A percentile compares a stretch with the other conserved stretches of the same genome.
Evolutionary conservation across 73 alveolate genomes (phyloP).

Genomic region (Urostyla sp.): DNA sequence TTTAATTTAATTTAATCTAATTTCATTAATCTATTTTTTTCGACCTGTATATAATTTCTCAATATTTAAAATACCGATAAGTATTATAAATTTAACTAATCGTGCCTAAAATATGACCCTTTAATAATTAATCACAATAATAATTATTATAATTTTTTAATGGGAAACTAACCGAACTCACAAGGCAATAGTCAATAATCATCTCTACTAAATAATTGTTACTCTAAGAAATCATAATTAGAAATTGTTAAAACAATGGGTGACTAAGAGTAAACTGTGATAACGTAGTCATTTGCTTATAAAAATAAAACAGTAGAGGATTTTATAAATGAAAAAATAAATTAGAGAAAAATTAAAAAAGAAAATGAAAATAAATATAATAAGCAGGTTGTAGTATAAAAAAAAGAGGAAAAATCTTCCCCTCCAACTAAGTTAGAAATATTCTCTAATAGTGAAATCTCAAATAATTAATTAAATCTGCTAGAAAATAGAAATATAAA

Average conservation of each 20-base stretch:
- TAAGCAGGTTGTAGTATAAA: background rate
- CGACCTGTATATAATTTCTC: too few relatives aligned
- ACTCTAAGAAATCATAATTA: slow-evolving; percentile 9
- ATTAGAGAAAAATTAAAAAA: background rate
- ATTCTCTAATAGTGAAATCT: background rate
- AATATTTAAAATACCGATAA: background rate
- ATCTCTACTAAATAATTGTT: slow-evolving; percentile 32
- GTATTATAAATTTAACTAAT: background rate
- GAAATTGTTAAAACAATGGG: background rate
- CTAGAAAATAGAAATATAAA: background rate
- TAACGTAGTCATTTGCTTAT: background rate
- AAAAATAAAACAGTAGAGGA: background rate
- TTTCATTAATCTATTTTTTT: too few relatives aligned
- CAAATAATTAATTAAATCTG: background rate
- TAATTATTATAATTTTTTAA: background rate
- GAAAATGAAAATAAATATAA: background rate
- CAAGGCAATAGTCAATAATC: too few relatives aligned
- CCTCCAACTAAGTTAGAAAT: background rate
- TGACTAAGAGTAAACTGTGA: background rate
- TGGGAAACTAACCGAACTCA: slow-evolving; percentile 32
- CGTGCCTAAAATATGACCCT: background rate
- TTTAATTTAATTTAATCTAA: background rate
- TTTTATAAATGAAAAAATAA: background rate
- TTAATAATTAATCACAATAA: background rate
- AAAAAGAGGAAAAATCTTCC: background rate